Percentiles rank a stretch among this genome's conserved stretches.
These are phyloP conservation scores for Tylopilus cervinicoccineus DNA, from an alignment of 768 basidiomycete genomes.

Conservation along the genomic window DNA sequence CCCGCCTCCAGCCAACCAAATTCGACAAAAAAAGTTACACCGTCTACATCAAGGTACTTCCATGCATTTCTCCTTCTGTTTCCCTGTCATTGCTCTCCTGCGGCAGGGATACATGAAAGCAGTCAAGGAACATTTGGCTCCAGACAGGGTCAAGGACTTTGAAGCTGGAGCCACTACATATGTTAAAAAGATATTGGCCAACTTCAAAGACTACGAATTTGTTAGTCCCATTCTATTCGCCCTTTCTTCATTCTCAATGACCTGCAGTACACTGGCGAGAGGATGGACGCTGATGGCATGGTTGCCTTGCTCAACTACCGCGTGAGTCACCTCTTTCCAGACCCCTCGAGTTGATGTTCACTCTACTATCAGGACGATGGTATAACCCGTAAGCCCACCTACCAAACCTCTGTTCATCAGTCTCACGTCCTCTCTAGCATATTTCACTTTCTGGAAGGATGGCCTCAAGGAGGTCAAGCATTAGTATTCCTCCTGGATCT, in stretches of 20 bases:
- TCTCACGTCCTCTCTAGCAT: constrained; percentile 46
- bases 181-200: constrained; percentile 85
- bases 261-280: constrained; percentile 63
- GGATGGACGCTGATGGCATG: constrained; percentile 89
- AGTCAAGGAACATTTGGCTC: constrained; percentile 66
- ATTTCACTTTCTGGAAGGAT: constrained; percentile 95
- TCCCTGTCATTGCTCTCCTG: background rate
- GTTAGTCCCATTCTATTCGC: constrained; percentile 39
- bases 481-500: constrained; percentile 29
- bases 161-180: constrained; percentile 74
- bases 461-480: constrained; percentile 81
- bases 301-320: constrained; percentile 94
- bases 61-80: background rate
- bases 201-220: constrained; percentile 95
- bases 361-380: constrained; percentile 59
- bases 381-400: constrained; percentile 60
- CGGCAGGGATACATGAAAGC: constrained; percentile 89
- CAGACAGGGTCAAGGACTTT: constrained; percentile 67
- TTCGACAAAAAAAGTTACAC: constrained; percentile 94
- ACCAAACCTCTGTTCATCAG: background rate
- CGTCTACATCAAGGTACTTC: constrained; percentile 67
- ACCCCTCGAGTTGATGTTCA: constrained; percentile 5
- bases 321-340: constrained; percentile 35
- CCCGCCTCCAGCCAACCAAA: constrained; percentile 74
- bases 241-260: background rate